These are phyloP conservation scores for Clitopilus hobsonii DNA, from an alignment of 768 basidiomycete genomes.

Conservation along the genomic window DNA sequence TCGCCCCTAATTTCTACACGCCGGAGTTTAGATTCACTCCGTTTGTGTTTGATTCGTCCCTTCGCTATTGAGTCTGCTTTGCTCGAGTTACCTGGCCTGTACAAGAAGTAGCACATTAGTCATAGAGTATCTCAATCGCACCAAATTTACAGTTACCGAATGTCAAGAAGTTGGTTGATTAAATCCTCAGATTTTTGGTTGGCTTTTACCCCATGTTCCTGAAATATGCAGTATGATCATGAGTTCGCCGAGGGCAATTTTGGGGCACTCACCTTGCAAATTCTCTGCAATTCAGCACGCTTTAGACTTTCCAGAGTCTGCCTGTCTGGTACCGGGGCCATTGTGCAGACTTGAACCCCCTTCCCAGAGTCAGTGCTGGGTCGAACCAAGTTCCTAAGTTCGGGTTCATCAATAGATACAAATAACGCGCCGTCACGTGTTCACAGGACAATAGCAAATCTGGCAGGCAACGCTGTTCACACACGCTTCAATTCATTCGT, in stretches of 20 bases:
- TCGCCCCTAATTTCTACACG: slow-evolving; percentile 47
- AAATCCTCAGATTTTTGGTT: slow-evolving; percentile 79
- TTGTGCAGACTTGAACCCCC: slow-evolving; percentile 11
- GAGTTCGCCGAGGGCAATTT: slow-evolving; percentile 26
- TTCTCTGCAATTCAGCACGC: slow-evolving; percentile 44
- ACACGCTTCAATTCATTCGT: neutral
- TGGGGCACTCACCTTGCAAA: slow-evolving; percentile 51
- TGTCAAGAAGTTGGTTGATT: slow-evolving; percentile 68
- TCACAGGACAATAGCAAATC: neutral
- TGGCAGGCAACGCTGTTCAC: too few species aligned
- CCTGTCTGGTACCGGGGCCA: slow-evolving; percentile 38
- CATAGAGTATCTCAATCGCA: too few species aligned
- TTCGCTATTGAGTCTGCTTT: slow-evolving; percentile 29
- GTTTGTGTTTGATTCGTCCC: slow-evolving; percentile 28
- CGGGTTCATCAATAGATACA: neutral
- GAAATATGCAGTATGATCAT: slow-evolving; percentile 9
- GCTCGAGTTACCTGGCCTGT: slow-evolving; percentile 22
- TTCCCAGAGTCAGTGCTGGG: neutral
- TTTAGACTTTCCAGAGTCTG: slow-evolving; percentile 41
- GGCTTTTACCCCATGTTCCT: slow-evolving; percentile 81
- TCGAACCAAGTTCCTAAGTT: slow-evolving; percentile 1
- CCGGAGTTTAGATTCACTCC: slow-evolving; percentile 41
- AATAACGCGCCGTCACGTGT: slow-evolving; percentile 19
- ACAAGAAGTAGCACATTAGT: neutral
- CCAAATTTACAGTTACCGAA: too few species aligned